Evolutionary conservation across 2,329 filamentous ascomycete species (phyloP), one percentile per base, ranked within the genome.

Genomic region (Lojkania enalia): DNA sequence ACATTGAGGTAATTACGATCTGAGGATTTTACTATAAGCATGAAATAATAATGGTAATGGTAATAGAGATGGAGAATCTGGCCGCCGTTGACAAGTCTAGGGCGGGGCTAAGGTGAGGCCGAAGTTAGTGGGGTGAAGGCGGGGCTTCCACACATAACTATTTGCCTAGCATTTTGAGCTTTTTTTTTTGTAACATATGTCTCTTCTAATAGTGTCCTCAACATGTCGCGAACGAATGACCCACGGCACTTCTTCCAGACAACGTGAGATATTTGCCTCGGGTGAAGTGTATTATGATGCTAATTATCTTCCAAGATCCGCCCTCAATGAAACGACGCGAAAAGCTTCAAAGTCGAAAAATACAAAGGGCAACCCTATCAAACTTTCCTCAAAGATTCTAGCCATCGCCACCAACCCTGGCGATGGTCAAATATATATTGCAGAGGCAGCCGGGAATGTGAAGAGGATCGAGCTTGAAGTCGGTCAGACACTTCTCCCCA

Each of bases 211-310:
- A n/a, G n/a, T n/a, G n/a, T n/a, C n/a, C n/a, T n/a, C 9, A 53
- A 42, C 49, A 69, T 69, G 66, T 67, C 65, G 31, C 58, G 56
- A 35, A 67, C 66, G 20, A 63, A 81, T 39, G 82, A 95, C 63
- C 80, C 85, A 39, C 85, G 87, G 20, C 83, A 94, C 64, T 97
- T 95, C 76, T 97, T 97, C 66, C 88, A 96, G 71, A 95, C 90
- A 20, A 87, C 91, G 89, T 94, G 74, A 71, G 84, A 20, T 36
- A 35, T 25, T 31, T 29, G 35, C 37, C 9, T 6, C 32, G 36
- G 19, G 23, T 23, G 21, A 43, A 30, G 41, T 39, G n/a, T n/a
- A 45, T 3, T 19, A 5, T 29, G 44, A 42, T 52, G 45, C 47
- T 61, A 15, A 64, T 62, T 48, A 47, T 49, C 29, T 41, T 50